Evolutionary conservation across 768 basidiomycete genomes (phyloP).

Genomic region (Phylloporus sp.): DNA sequence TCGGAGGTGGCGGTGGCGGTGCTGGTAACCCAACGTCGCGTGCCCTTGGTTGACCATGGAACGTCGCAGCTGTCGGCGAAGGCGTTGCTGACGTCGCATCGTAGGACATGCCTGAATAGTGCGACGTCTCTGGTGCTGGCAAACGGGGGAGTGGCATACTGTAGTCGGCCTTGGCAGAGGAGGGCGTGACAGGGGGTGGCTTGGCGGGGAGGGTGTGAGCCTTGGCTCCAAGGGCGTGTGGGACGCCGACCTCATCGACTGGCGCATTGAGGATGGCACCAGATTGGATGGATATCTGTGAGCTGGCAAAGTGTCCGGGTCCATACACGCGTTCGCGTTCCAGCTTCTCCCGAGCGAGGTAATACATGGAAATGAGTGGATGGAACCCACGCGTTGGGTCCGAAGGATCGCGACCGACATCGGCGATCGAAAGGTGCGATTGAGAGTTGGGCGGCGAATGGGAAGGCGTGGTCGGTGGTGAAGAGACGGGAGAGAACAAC

Average conservation of each 20-base stretch:
- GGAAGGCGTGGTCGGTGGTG: constrained; percentile 48
- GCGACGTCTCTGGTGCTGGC: constrained; percentile 75
- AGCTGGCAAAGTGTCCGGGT: constrained; percentile 88
- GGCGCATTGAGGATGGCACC: constrained; percentile 17
- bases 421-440: constrained; percentile 47
- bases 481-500: constrained; percentile 58
- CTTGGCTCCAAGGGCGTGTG: constrained; percentile 21
- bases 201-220: constrained; percentile 30
- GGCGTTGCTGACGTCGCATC: constrained; percentile 45
- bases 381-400: constrained; percentile 95
- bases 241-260: constrained; percentile 17
- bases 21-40: constrained; percentile 55
- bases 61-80: constrained; percentile 55
- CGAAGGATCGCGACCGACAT: constrained; percentile 45
- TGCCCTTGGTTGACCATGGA: constrained; percentile 59
- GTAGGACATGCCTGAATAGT: constrained; percentile 80
- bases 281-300: constrained; percentile 63
- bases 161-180: constrained; percentile 58
- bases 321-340: constrained; percentile 94
- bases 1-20: constrained; percentile 21
- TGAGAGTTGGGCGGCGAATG: constrained; percentile 59
- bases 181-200: constrained; percentile 22
- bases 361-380: constrained; percentile 94
- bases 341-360: constrained; percentile 90
- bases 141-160: constrained; percentile 78